Evolutionary conservation across 345 rosid species (phyloP).

Genomic region (Sisymbrium altissimum): DNA sequence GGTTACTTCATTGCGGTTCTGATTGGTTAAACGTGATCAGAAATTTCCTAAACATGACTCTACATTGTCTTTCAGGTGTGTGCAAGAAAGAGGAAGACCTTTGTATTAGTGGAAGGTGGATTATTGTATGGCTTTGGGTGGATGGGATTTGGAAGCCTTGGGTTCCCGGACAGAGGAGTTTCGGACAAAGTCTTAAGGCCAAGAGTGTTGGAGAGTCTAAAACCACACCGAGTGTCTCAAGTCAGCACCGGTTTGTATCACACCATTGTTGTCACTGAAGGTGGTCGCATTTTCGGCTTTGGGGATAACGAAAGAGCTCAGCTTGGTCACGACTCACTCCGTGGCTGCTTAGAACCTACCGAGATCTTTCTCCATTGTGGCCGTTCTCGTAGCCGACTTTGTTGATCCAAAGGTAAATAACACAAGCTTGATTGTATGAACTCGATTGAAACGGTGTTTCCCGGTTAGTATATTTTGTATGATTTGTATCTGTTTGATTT

Average conservation of each 20-base stretch:
- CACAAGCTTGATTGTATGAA: slow-evolving; percentile 22
- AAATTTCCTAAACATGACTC: neutral
- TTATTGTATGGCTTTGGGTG: slow-evolving; percentile 78
- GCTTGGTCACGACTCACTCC: slow-evolving; percentile 77
- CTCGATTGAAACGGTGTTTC: neutral
- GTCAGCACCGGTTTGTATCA: slow-evolving; percentile 88
- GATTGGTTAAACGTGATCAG: neutral
- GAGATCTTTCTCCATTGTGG: slow-evolving; percentile 67
- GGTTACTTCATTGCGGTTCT: neutral
- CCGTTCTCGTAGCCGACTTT: slow-evolving; percentile 30
- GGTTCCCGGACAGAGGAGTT: slow-evolving; percentile 71
- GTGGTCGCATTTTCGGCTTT: slow-evolving; percentile 75
- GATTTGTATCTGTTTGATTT: neutral
- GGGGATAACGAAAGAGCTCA: slow-evolving; percentile 95
- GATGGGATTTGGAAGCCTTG: slow-evolving; percentile 93
- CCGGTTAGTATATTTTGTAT: slow-evolving; percentile 14
- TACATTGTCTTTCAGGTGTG: slow-evolving; percentile 54
- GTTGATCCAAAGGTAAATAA: slow-evolving; percentile 5
- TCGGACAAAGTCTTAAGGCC: slow-evolving; percentile 79
- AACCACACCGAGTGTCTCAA: slow-evolving; percentile 69
- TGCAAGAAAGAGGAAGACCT: slow-evolving; percentile 94
- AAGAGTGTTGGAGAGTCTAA: slow-evolving; percentile 61
- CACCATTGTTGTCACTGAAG: slow-evolving; percentile 68
- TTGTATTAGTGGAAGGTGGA: slow-evolving; percentile 79
- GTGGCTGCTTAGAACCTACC: slow-evolving; percentile 73